phyloP scores from a whole-genome alignment of 352 stramenopile species.

The Pythium rhizo-oryzae region DNA sequence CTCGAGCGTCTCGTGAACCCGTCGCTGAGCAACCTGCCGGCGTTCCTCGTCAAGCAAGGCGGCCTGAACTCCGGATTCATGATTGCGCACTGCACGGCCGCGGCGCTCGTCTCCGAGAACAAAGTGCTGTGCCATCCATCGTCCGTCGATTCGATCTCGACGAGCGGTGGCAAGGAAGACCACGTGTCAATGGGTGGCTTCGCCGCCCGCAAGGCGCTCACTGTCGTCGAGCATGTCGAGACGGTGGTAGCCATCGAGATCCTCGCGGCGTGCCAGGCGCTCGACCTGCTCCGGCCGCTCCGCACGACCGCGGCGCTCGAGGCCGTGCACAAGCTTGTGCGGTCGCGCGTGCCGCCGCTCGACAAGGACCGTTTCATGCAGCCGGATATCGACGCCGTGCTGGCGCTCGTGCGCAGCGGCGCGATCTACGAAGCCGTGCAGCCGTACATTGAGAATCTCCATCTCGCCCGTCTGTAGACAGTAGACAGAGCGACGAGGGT shows the following conservation, averaged over 20 bases:
- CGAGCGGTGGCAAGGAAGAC: constrained; percentile 87
- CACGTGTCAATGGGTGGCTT: constrained; percentile 91
- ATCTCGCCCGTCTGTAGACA: constrained; percentile 45
- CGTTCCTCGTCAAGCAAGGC: constrained; percentile 85
- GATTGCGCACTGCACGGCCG: constrained; percentile 90
- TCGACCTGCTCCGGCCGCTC: constrained; percentile 83
- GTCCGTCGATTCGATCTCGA: constrained; percentile 90
- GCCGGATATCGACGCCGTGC: constrained; percentile 85
- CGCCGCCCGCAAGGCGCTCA: constrained; percentile 81
- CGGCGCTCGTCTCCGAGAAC: constrained; percentile 90
- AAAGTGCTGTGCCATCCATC: constrained; percentile 89
- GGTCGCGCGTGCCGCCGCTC: constrained; percentile 53
- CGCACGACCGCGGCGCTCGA: constrained; percentile 83
- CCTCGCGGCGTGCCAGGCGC: constrained; percentile 84
- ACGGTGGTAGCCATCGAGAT: constrained; percentile 89
- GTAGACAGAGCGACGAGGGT: too few relatives aligned
- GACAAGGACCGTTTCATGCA: constrained; percentile 89
- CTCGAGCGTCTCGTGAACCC: constrained; percentile 90
- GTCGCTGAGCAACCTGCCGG: constrained; percentile 81
- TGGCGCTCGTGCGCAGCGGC: constrained; percentile 77
- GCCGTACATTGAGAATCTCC: constrained; percentile 59
- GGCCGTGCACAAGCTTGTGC: constrained; percentile 79
- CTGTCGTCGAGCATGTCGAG: constrained; percentile 87
- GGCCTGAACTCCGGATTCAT: constrained; percentile 92
- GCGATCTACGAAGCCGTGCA: constrained; percentile 60